Base-by-base conservation (phyloP, 2,329 filamentous ascomycete species). In the Sclerotinia nivalis region DNA sequence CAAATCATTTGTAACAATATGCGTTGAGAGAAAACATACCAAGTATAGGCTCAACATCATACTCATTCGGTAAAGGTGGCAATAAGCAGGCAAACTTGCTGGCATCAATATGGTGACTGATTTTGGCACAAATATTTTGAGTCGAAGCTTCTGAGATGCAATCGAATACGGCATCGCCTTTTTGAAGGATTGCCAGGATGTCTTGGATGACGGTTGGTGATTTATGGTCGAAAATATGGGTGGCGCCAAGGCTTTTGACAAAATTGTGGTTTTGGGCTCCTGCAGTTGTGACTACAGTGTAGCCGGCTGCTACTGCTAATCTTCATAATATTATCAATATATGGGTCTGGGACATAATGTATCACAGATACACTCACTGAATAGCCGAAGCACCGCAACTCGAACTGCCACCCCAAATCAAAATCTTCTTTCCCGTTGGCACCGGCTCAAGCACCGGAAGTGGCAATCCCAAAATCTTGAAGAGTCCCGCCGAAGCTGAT, bases 161-260 rank as follows among this genome's bases (percentile, higher is more conserved):
- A 61, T 76, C 77, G 3, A 81, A 72, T 5, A 75, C 64, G 9
- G 69, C 18, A 34, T 73, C 73, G 7, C 66, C 71, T 10, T 12
- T 20, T 59, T 69, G 68, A 15, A 76, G 55, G 2, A 73, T n/a
- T n/a, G 62, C 68, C 13, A 71, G 20, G 10, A 76, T 70, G 3
- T 75, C 58, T 4, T 71, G 49, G 5, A 74, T 59, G n/a, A 75
- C 69, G 2, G 61, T 66, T 25, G 70, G 60, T 20, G 66, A 76
- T 54, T 75, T 72, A 73, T 86, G 84, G 75, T 87, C 83, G 73
- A 86, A 84, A 7, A 77, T 79, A 6, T 76, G 74, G 7, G 78
- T 79, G 1, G 85, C 85, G 1, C 85, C 85, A 45, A 78, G 80
- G 0, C 69, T 69, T 49, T 78, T 77, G n/a, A 80, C 81, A 1